Conservation (phyloP, 1,284 basidiomycete species). For the Neolentinus lepideus region DNA sequence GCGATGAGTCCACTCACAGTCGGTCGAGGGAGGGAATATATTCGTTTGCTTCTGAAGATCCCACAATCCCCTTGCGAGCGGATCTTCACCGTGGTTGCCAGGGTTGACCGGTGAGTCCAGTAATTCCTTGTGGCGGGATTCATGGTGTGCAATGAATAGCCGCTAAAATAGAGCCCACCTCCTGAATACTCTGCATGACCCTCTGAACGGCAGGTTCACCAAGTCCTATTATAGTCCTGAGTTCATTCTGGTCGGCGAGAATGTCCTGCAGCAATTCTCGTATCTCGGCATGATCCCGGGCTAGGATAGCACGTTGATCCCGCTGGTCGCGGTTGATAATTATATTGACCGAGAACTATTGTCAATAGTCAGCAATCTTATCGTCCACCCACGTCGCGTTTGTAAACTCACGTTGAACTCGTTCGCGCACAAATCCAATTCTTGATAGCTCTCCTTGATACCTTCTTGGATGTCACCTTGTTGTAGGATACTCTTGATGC, state of each 20-base stretch:
- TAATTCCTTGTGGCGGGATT: constrained; percentile 24
- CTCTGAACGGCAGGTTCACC: constrained; percentile 23
- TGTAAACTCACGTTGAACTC: constrained; percentile 25
- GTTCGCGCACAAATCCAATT: constrained; percentile 28
- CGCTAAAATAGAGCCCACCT: constrained; percentile 18
- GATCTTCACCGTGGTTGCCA: constrained; percentile 17
- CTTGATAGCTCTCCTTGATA: constrained; percentile 28
- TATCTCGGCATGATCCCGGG: constrained; percentile 30
- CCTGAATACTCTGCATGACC: constrained; percentile 35
- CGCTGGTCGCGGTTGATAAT: constrained; percentile 20
- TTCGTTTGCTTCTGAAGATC: constrained; percentile 26
- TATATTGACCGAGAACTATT: constrained; percentile 23
- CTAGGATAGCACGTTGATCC: constrained; percentile 20
- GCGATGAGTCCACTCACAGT: constrained; percentile 23
- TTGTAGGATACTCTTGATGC: constrained; percentile 28
- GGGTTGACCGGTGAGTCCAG: constrained; percentile 23
- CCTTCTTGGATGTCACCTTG: constrained; percentile 32
- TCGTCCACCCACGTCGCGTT: not conserved
- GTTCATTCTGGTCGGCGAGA: constrained; percentile 17
- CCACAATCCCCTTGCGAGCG: constrained; percentile 30
- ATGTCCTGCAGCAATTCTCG: constrained; percentile 29
- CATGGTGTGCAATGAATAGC: not conserved
- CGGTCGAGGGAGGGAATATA: constrained; percentile 29
- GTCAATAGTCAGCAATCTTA: not conserved
- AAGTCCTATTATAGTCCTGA: constrained; percentile 21